Percentiles rank a stretch among this genome's conserved stretches.
Evolutionary conservation across 441 rosid genomes (phyloP).

Genomic region (Gossypium gossypioides): DNA sequence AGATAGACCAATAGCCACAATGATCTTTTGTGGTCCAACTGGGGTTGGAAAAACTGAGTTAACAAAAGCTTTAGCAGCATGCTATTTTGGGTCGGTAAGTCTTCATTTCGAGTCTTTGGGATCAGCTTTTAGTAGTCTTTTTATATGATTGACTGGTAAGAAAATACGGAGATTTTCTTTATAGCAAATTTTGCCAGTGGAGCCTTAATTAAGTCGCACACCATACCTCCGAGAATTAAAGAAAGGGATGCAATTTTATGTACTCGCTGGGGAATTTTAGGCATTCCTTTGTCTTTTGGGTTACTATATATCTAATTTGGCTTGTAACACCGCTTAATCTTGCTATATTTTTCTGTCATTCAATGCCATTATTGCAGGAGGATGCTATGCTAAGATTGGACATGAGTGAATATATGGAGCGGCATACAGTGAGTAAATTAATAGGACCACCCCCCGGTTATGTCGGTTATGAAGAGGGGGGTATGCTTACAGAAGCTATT

Average conservation of each 20-base stretch:
- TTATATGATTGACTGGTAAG: background rate
- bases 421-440: conserved; percentile 67
- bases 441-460: conserved; percentile 75
- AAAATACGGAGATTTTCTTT: background rate
- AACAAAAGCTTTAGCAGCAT: conserved; percentile 59
- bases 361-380: conserved; percentile 44
- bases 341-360: conserved; percentile 5
- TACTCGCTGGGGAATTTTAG: background rate
- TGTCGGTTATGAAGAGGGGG: conserved; percentile 69
- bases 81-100: conserved; percentile 81
- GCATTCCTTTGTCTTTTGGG: background rate
- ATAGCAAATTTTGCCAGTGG: background rate
- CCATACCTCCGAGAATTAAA: background rate
- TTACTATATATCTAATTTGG: background rate
- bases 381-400: conserved; percentile 65
- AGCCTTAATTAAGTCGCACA: background rate
- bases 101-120: conserved; percentile 10
- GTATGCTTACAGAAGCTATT: conserved; percentile 69
- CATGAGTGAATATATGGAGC: conserved; percentile 85
- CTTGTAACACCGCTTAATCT: background rate
- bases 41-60: conserved; percentile 78
- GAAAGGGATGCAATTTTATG: background rate
- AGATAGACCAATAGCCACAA: conserved; percentile 58
- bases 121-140: background rate
- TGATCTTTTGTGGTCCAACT: conserved; percentile 78